Conservation (phyloP, 371 early-diverging fungal genomes). For the Rhizopus sp. region DNA sequence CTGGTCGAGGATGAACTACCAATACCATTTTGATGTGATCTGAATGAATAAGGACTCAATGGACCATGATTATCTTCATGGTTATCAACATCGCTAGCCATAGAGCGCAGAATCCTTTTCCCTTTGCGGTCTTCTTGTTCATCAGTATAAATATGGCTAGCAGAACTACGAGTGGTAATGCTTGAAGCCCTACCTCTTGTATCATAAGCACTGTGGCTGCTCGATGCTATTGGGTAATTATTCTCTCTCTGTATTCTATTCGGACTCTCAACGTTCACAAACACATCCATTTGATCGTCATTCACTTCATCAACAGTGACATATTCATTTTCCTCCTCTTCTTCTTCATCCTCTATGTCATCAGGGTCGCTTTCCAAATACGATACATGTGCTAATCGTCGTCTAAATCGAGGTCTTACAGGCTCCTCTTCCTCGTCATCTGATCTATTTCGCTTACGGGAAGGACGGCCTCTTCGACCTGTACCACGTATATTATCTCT, state of each 20-base stretch:
- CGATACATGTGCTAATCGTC: constrained; percentile 37
- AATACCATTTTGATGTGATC: not conserved
- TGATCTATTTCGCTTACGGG: constrained; percentile 30
- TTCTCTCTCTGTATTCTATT: constrained; percentile 14
- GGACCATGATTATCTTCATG: constrained; percentile 17
- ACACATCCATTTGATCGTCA: constrained; percentile 21
- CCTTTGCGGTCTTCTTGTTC: constrained; percentile 41
- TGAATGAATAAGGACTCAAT: not conserved
- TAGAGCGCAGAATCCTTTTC: constrained; percentile 31
- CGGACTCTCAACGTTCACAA: constrained; percentile 23
- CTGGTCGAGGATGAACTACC: not conserved
- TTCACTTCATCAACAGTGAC: constrained; percentile 34
- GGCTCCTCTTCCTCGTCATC: constrained; percentile 33
- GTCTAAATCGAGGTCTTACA: constrained; percentile 50
- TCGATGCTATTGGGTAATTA: constrained; percentile 6
- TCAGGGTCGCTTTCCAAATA: constrained; percentile 55
- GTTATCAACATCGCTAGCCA: constrained; percentile 29
- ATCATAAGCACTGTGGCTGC: not conserved
- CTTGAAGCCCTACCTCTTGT: not conserved
- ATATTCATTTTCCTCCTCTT: constrained; percentile 20
- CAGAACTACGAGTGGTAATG: not conserved
- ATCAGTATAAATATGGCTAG: not conserved
- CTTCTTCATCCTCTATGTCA: constrained; percentile 48
- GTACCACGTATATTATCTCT: constrained; percentile 6
- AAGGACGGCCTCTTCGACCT: constrained; percentile 13